Evolutionary conservation across 306 rosid genomes (phyloP).

Genomic region (Amphicarpaea edgeworthii): DNA sequence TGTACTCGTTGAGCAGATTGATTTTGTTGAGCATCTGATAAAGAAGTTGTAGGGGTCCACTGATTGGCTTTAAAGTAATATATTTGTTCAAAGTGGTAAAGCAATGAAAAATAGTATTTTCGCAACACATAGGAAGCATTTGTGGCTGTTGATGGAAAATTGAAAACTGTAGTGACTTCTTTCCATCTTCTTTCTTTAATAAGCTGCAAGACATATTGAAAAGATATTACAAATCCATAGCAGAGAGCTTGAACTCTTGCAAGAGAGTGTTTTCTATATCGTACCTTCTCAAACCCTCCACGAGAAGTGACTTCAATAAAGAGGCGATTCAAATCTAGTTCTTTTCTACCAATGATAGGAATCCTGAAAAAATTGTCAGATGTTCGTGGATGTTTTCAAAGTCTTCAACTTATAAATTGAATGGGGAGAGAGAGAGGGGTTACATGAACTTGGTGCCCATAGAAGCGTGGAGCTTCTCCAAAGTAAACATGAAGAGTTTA

Average conservation of each 20-base stretch:
- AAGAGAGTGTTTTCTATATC: too few species aligned
- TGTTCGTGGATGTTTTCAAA: not conserved
- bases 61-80: conserved; percentile 71
- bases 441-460: conserved; percentile 91
- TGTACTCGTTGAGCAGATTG: conserved; percentile 11
- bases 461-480: conserved; percentile 73
- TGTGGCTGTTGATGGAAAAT: conserved; percentile 91
- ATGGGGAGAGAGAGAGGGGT: conserved; percentile 20
- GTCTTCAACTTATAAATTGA: too few species aligned
- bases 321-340: conserved; percentile 73
- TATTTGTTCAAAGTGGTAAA: conserved; percentile 71
- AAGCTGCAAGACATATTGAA: conserved; percentile 55
- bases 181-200: conserved; percentile 82
- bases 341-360: conserved; percentile 75
- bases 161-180: conserved; percentile 73
- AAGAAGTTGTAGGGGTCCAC: conserved; percentile 46
- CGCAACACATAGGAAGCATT: conserved; percentile 87
- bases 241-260: too few species aligned
- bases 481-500: conserved; percentile 62
- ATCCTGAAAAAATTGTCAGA: conserved; percentile 55
- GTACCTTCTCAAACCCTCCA: conserved; percentile 81
- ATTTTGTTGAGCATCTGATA: conserved; percentile 56
- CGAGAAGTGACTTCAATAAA: conserved; percentile 81
- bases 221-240: not conserved
- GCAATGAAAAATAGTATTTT: conserved; percentile 81